Percentiles rank a stretch among this genome's conserved stretches.
Conservation (phyloP, 2,329 filamentous ascomycete species). For the Ceratocystis smalleyi region DNA sequence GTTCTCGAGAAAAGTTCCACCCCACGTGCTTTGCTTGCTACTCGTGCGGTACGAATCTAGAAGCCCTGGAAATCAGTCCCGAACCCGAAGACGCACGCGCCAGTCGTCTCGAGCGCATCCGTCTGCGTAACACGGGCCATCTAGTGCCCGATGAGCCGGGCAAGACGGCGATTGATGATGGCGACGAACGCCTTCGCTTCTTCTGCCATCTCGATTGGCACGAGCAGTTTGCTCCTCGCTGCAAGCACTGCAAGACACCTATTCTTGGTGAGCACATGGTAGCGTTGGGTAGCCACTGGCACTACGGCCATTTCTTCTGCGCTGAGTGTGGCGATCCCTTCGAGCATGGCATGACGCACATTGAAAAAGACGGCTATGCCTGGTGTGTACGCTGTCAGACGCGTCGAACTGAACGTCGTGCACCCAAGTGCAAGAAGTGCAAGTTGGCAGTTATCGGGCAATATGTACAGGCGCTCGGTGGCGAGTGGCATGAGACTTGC, state of each 20-base stretch:
- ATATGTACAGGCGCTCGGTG: slow-evolving; percentile 75
- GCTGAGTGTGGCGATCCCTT: slow-evolving; percentile 97
- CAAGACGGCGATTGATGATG: slow-evolving; percentile 52
- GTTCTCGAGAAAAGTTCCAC: slow-evolving; percentile 63
- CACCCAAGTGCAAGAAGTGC: slow-evolving; percentile 78
- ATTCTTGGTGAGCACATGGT: slow-evolving; percentile 92
- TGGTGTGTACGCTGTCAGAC: slow-evolving; percentile 94
- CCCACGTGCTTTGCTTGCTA: slow-evolving; percentile 86
- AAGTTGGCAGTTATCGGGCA: slow-evolving; percentile 71
- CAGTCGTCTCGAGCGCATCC: slow-evolving; percentile 60
- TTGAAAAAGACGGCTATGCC: slow-evolving; percentile 94
- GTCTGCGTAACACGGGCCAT: slow-evolving; percentile 42
- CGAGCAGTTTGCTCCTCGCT: slow-evolving; percentile 79
- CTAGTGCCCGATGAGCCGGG: slow-evolving; percentile 46
- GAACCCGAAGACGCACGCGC: slow-evolving; percentile 61
- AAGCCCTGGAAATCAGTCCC: slow-evolving; percentile 90
- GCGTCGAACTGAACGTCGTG: slow-evolving; percentile 72
- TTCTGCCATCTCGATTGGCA: slow-evolving; percentile 99
- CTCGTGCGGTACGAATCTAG: slow-evolving; percentile 71
- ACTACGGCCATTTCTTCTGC: slow-evolving; percentile 96
- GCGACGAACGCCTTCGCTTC: slow-evolving; percentile 62
- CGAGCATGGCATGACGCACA: slow-evolving; percentile 50
- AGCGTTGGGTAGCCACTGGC: slow-evolving; percentile 89
- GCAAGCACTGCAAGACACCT: slow-evolving; percentile 90
- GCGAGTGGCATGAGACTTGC: slow-evolving; percentile 86